A percentile compares a stretch with the other conserved stretches of the same genome.
Conservation (phyloP, 345 rosid genomes). For the Turritis glabra region DNA sequence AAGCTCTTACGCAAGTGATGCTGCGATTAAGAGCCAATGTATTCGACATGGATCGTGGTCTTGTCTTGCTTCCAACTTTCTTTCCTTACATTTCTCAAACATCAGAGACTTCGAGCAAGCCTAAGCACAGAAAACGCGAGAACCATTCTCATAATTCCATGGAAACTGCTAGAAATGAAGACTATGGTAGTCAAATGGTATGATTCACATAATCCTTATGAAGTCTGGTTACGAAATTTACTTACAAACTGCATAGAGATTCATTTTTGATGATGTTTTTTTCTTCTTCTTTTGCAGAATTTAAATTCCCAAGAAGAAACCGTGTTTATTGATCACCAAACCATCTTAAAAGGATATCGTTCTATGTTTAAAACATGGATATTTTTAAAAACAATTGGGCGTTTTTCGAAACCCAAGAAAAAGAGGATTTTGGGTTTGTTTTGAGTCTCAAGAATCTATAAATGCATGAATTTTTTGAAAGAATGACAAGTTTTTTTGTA, state of each 20-base stretch:
- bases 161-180: slow-evolving; percentile 42
- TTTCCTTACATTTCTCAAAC: slow-evolving; percentile 62
- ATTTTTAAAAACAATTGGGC: background rate
- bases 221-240: background rate
- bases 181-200: slow-evolving; percentile 54
- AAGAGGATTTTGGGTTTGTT: background rate
- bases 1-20: slow-evolving; percentile 63
- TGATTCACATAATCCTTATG: background rate
- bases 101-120: slow-evolving; percentile 46
- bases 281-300: slow-evolving; percentile 31
- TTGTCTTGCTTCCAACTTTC: slow-evolving; percentile 54
- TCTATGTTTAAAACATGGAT: slow-evolving; percentile 10
- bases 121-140: slow-evolving; percentile 49
- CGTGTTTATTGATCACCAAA: slow-evolving; percentile 48
- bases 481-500: background rate
- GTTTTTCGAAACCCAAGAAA: slow-evolving; percentile 1
- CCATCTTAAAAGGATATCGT: slow-evolving; percentile 5
- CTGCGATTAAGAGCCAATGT: slow-evolving; percentile 61
- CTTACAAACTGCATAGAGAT: background rate
- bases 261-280: background rate
- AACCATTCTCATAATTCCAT: slow-evolving; percentile 45
- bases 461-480: slow-evolving; percentile 1
- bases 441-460: background rate
- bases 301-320: slow-evolving; percentile 47
- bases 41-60: slow-evolving; percentile 65